Base-by-base conservation (phyloP, 208 protist genomes). In the Kentomonas sorsogonicus region DNA sequence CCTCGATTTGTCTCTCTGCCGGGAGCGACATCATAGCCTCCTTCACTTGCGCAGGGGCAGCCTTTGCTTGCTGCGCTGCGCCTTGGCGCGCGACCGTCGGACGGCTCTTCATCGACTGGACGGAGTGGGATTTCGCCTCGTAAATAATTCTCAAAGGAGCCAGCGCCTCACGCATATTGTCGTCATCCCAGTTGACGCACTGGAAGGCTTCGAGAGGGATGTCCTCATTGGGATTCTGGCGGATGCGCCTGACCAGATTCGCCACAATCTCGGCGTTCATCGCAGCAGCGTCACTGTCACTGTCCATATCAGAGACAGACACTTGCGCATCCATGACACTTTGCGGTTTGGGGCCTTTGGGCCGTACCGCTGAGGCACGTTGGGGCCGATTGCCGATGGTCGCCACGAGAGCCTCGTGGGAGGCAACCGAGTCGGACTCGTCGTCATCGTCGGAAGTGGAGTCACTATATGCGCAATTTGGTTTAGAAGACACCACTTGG, bases 131-230 rank as follows among this genome's bases (percentile, higher is more conserved):
- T 39, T 77, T 89, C 10, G 74, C 78, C 61, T 89, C 77, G 18
- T 68, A 74, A 26, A 89, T 56, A 36, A 74, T 36, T n/a, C 45
- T 62, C 20, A 86, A 30, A 22, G 66, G 52, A n/a, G 36, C 46
- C 1, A 83, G 59, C 20, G 72, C 66, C 13, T 65, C 43, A 18
- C 83, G 60, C 50, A 81, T 81, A 40, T 70, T 72, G 13, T 63
- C 66, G 57, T 81, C 66, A 45, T 65, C 65, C 72, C 71, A 86
- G 46, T 83, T 67, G n/a, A 89, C 58, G 34, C 54, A 44, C 18
- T 75, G 53, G 29, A 81, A 77, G 0, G 67, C 69, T 53, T 62
- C 48, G 1, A 81, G 54, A 3, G 60, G 53, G 11, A 81, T 66
- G 13, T 76, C 59, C 22, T 53, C 51, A n/a, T 61, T 52, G 0